Conservation (phyloP, 148 eudicot species). For the Dysphania ambrosioides region DNA sequence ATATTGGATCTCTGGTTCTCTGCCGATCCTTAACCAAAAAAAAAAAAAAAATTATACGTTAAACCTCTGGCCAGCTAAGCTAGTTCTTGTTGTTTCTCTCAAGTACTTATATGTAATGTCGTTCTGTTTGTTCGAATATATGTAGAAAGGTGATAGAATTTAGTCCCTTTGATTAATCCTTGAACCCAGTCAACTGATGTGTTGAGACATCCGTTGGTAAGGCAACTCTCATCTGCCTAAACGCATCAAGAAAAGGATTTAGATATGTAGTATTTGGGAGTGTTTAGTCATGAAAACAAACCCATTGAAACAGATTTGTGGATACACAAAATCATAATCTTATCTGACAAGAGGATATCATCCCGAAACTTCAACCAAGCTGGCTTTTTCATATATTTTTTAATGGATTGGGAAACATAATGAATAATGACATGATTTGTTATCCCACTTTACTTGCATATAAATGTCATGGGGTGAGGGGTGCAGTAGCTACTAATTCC, state of each 20-base stretch:
- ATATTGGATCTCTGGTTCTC: no score
- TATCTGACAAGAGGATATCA: no score
- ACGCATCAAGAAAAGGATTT: background rate
- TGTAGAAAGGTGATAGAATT: constrained; percentile 19
- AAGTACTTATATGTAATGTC: constrained; percentile 11
- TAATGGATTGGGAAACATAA: no score
- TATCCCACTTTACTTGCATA: no score
- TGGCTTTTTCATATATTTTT: no score
- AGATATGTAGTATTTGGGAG: background rate
- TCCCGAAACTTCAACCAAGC: no score
- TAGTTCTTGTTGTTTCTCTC: background rate
- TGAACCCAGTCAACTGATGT: constrained; percentile 22
- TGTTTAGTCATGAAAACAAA: background rate
- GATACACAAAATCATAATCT: no score
- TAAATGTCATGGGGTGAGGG: no score
- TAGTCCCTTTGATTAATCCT: constrained; percentile 20
- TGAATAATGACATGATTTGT: no score
- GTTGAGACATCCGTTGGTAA: constrained; percentile 16
- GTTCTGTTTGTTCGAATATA: background rate
- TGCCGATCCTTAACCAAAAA: no score
- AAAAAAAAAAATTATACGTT: no score
- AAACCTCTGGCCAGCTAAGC: background rate
- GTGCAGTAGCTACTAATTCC: background rate
- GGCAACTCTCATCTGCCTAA: constrained; percentile 15
- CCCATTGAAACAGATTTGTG: no score